phyloP scores from a whole-genome alignment of 1,284 basidiomycete species.

The Clitocybe nebularis region DNA sequence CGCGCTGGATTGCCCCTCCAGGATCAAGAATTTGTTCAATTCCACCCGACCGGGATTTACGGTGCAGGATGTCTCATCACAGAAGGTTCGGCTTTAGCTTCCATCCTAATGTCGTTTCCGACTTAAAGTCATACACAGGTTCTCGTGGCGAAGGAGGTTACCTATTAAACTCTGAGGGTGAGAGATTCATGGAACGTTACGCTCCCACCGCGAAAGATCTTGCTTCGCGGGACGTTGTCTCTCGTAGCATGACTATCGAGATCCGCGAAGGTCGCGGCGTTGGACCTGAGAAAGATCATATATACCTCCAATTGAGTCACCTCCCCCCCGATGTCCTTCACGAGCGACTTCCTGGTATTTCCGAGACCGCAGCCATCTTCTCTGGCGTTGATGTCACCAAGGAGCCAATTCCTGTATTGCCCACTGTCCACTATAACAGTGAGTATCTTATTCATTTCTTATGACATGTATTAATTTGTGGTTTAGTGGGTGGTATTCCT shows the following conservation, averaged over 20 bases:
- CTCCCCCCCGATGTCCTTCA: slow-evolving; percentile 94
- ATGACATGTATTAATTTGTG: slow-evolving; percentile 18
- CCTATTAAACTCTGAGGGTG: slow-evolving; percentile 97
- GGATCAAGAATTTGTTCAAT: slow-evolving; percentile 98
- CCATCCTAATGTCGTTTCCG: not conserved
- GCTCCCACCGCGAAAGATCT: slow-evolving; percentile 99
- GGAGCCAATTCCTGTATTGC: slow-evolving; percentile 96
- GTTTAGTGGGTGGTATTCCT: slow-evolving; percentile 96
- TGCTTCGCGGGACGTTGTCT: slow-evolving; percentile 98
- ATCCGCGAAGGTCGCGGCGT: slow-evolving; percentile 99
- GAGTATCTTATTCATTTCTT: slow-evolving; percentile 29
- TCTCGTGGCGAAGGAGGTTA: slow-evolving; percentile 99
- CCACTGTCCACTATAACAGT: slow-evolving; percentile 97
- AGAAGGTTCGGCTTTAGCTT: slow-evolving; percentile 57
- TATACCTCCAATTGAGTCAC: slow-evolving; percentile 97
- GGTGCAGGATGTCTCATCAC: slow-evolving; percentile 99
- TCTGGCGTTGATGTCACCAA: slow-evolving; percentile 99
- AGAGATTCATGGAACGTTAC: slow-evolving; percentile 99
- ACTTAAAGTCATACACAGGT: slow-evolving; percentile 45
- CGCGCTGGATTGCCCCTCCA: slow-evolving; percentile 96
- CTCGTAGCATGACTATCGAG: slow-evolving; percentile 98
- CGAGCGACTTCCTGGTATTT: slow-evolving; percentile 98
- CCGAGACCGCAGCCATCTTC: slow-evolving; percentile 99
- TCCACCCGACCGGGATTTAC: slow-evolving; percentile 99
- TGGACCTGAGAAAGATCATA: slow-evolving; percentile 97